phyloP scores from a whole-genome alignment of 176 grass and related monocot species.

The Cenchrus purpureus region DNA sequence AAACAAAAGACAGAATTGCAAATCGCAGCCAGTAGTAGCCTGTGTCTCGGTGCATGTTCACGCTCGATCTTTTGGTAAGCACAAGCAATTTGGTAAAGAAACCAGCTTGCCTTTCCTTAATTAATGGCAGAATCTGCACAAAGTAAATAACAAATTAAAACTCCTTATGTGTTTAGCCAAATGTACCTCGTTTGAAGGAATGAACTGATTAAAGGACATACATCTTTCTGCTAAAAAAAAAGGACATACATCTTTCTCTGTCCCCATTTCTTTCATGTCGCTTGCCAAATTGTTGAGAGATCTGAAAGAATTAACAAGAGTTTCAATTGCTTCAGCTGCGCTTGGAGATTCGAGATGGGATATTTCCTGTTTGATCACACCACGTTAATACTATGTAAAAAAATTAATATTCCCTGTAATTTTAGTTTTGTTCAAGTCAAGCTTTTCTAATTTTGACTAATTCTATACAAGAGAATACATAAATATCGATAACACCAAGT shows the following conservation, averaged over 20 bases:
- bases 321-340: constrained; percentile 22
- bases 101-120: constrained; percentile 20
- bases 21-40: constrained; percentile 63
- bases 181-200: not conserved
- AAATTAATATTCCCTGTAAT: too few relatives aligned
- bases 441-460: too few relatives aligned
- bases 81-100: constrained; percentile 44
- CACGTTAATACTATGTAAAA: not conserved
- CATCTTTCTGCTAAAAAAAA: not conserved
- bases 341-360: not conserved
- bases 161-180: not conserved
- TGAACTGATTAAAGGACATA: not conserved
- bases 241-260: too few relatives aligned
- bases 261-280: not conserved
- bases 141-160: not conserved
- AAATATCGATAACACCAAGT: too few relatives aligned
- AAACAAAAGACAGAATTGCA: constrained; percentile 35
- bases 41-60: constrained; percentile 58
- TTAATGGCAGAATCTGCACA: not conserved
- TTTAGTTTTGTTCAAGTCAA: too few relatives aligned
- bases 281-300: not conserved
- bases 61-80: constrained; percentile 48
- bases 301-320: not conserved
- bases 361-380: not conserved
- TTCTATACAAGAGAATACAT: too few relatives aligned